A percentile compares a stretch with the other conserved stretches of the same genome.
Conservation (phyloP, 768 basidiomycete species). For the Hydnum rufescens region DNA sequence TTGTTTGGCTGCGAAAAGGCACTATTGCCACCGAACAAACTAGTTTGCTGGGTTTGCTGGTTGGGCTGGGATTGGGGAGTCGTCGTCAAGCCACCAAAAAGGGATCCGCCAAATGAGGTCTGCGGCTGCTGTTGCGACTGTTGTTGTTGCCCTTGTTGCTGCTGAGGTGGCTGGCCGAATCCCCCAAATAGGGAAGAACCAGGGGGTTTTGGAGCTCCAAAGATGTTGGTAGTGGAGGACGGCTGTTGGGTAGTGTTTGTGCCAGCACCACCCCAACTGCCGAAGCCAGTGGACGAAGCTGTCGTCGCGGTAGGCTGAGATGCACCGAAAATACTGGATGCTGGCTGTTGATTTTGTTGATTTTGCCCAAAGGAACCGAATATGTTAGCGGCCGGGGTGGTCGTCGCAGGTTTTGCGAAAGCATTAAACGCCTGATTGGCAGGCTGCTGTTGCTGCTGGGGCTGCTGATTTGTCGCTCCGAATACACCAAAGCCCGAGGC, state of each 20-base stretch:
- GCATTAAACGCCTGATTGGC: conserved; percentile 18
- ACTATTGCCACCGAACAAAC: too few relatives aligned
- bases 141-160: conserved; percentile 21
- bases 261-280: neutral
- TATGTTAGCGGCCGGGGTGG: neutral
- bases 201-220: too few relatives aligned
- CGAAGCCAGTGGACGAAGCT: neutral
- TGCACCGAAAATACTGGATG: neutral
- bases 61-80: conserved; percentile 12
- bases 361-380: conserved; percentile 5
- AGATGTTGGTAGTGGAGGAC: neutral
- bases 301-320: neutral
- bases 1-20: neutral
- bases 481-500: conserved; percentile 15
- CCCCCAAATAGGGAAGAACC: conserved; percentile 15
- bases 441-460: conserved; percentile 20
- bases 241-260: neutral
- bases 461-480: conserved; percentile 27
- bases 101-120: conserved; percentile 10
- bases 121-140: conserved; percentile 24
- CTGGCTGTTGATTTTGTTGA: neutral
- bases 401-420: conserved; percentile 13
- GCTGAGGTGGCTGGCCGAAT: conserved; percentile 13
- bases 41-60: neutral
- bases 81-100: conserved; percentile 9